Percentiles rank a stretch among this genome's conserved stretches.
phyloP scores from a whole-genome alignment of 192 early-diverging fungal genomes.

The Coemansia sp. region DNA sequence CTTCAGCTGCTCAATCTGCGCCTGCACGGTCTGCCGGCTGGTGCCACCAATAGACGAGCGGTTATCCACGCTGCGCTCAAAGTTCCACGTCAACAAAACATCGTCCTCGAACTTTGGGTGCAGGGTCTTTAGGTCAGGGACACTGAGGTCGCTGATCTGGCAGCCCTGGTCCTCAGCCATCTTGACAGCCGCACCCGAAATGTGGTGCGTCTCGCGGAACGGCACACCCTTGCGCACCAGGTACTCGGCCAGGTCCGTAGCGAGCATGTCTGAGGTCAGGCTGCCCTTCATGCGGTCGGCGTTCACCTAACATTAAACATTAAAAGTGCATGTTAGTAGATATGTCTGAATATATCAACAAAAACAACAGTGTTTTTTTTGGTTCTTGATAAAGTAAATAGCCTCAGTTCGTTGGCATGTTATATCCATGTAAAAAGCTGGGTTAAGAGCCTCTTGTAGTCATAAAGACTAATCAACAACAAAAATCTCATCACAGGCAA shows the following conservation, averaged over 20 bases:
- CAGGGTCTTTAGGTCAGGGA: slow-evolving; percentile 80
- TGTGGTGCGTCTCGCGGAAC: slow-evolving; percentile 98
- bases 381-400: no score
- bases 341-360: no score
- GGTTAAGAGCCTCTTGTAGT: slow-evolving; percentile 4
- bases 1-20: slow-evolving; percentile 80
- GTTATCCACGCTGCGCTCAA: slow-evolving; percentile 87
- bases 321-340: background rate
- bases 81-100: slow-evolving; percentile 83
- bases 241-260: slow-evolving; percentile 98
- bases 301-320: slow-evolving; percentile 60
- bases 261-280: slow-evolving; percentile 92
- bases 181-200: slow-evolving; percentile 91
- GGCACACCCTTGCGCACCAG: slow-evolving; percentile 97
- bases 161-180: slow-evolving; percentile 86
- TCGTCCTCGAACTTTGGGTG: slow-evolving; percentile 86
- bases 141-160: slow-evolving; percentile 68
- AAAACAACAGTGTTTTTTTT: no score
- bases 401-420: no score
- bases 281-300: slow-evolving; percentile 77
- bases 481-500: slow-evolving; percentile 24
- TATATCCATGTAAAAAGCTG: slow-evolving; percentile 38
- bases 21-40: slow-evolving; percentile 68
- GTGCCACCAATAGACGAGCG: slow-evolving; percentile 89
- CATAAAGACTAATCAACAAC: slow-evolving; percentile 54